These are phyloP conservation scores for Fusarium napiforme DNA, from an alignment of 2,329 filamentous ascomycete genomes.

Conservation along the genomic window DNA sequence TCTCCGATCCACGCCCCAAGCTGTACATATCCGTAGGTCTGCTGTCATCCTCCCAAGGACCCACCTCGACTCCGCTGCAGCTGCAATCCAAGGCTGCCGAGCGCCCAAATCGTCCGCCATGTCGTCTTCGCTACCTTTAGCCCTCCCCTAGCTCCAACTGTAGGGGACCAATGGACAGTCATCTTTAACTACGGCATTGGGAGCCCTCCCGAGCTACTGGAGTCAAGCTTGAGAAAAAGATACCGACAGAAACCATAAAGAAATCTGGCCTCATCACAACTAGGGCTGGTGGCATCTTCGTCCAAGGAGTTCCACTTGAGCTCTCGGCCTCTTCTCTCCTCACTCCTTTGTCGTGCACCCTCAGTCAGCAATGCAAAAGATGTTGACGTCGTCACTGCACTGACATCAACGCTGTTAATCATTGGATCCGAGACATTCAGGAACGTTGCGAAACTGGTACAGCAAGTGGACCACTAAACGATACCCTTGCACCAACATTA, in stretches of 20 bases:
- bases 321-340: background rate
- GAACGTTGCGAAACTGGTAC: constrained; percentile 28
- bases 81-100: constrained; percentile 25
- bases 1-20: constrained; percentile 24
- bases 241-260: background rate
- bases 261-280: background rate
- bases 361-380: background rate
- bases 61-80: constrained; percentile 20
- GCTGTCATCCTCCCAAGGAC: constrained; percentile 27
- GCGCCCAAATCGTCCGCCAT: constrained; percentile 12
- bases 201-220: constrained; percentile 29
- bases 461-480: constrained; percentile 9
- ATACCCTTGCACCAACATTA: constrained; percentile 23
- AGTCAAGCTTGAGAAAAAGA: constrained; percentile 8
- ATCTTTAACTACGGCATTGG: constrained; percentile 30
- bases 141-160: constrained; percentile 19
- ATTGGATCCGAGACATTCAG: constrained; percentile 27
- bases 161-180: constrained; percentile 29
- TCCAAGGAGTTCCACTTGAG: background rate
- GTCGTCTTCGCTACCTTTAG: constrained; percentile 9
- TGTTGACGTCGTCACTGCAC: constrained; percentile 6
- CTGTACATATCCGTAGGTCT: constrained; percentile 2
- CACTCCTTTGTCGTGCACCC: background rate
- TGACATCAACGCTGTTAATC: constrained; percentile 18
- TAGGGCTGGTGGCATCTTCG: background rate